Evolutionary conservation across 2,329 filamentous ascomycete species (phyloP), one percentile per base, ranked within the genome.

Genomic region (Fusarium irregulare): DNA sequence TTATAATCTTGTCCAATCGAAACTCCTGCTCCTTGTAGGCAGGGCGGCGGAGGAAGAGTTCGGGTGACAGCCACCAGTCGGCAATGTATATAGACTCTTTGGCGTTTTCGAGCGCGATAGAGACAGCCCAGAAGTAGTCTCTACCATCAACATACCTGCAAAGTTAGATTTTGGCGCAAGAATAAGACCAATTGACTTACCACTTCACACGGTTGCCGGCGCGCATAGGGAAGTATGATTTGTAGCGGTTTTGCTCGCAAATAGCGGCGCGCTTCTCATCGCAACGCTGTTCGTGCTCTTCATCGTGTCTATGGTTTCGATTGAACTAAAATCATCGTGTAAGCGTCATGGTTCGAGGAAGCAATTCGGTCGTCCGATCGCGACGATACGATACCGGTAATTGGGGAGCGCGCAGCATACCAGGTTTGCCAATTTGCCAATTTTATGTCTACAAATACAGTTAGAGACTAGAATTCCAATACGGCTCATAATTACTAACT

Each of bases 61-160:
- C 93, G 0, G 93, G 96, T 6, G 93, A 97, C 16, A 98, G 83
- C 96, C 96, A 98, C 96, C 95, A 99, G 77, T 98, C 96, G 64
- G 87, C 92, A 71, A 99, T 97, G 80, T 98, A 99, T 73, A 99
- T 98, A 47, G 92, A 91, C 81, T 98, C 95, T 76, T 92, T 92
- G 40, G 96, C 96, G 64, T 90, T 86, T 69, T 98, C 94, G n/a
- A 98, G 85, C 0, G 94, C 95, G 34, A 91, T 89, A 0, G 94
- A 97, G 13, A 99, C 94, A 20, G 96, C 89, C 91, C 94, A 97
- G 79, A 96, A 97, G 80, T 99, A 99, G 81, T 98, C 92, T 66
- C 94, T 87, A 5, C 94, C 96, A 78, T 98, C 96, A 13, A 98
- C 93, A 6, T 51, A 51, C 48, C 48, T 51, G 7, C 3, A 4